A percentile compares a stretch with the other conserved stretches of the same genome.
Evolutionary conservation across 257 asterid genomes (phyloP).

Genomic region (Rubia yunnanensis): DNA sequence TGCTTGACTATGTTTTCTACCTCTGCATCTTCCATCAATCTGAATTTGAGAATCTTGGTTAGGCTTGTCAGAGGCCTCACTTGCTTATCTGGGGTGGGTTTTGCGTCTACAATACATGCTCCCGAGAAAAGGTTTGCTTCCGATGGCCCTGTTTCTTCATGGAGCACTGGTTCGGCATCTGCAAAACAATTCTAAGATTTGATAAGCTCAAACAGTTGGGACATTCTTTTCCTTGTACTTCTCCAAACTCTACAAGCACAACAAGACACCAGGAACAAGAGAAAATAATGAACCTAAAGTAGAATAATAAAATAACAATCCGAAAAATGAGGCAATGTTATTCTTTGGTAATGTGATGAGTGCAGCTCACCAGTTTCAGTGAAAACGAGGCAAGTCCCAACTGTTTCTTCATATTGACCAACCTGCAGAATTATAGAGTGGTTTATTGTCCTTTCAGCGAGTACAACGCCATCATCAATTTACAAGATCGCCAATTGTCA

Average conservation of each 20-base stretch:
- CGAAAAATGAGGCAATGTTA: background rate
- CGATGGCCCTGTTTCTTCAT: constrained; percentile 51
- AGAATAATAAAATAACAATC: too few species aligned
- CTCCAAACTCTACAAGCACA: background rate
- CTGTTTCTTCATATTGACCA: constrained; percentile 79
- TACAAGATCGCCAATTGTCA: background rate
- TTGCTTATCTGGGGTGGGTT: constrained; percentile 34
- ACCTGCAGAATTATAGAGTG: constrained; percentile 36
- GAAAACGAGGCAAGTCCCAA: constrained; percentile 77
- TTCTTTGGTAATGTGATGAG: background rate
- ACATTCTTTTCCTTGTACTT: background rate
- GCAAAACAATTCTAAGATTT: constrained; percentile 9
- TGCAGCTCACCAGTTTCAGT: constrained; percentile 58
- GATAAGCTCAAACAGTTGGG: background rate
- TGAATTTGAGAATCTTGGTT: constrained; percentile 59
- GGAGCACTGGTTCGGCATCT: constrained; percentile 36
- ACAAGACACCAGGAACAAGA: background rate
- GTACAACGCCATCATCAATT: background rate
- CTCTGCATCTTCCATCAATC: constrained; percentile 32
- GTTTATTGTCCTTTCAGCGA: background rate
- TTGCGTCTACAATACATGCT: constrained; percentile 31
- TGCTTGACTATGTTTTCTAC: constrained; percentile 18
- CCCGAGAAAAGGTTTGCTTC: constrained; percentile 47
- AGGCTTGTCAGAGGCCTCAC: constrained; percentile 51
- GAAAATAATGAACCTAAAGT: background rate